phyloP scores from a whole-genome alignment of 805 yeast genomes.

The Metschnikowia sp. region DNA sequence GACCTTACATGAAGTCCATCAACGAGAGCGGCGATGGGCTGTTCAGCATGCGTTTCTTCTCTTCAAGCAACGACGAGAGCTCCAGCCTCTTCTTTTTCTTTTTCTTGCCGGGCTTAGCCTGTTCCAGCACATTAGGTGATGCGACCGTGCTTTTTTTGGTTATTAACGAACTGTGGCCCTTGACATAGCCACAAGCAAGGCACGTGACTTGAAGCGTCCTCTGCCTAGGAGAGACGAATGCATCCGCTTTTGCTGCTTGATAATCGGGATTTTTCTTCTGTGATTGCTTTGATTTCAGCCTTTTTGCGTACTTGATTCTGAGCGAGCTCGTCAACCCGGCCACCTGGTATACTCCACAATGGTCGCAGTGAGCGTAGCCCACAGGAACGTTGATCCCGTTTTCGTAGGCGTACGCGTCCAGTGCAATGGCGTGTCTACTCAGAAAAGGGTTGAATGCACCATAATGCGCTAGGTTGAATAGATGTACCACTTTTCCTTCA shows the following conservation, averaged over 20 bases:
- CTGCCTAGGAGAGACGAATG: not conserved
- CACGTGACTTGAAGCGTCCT: constrained; percentile 18
- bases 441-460: constrained; percentile 25
- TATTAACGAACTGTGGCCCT: constrained; percentile 11
- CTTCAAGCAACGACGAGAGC: constrained; percentile 41
- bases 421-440: constrained; percentile 23
- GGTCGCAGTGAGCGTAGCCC: constrained; percentile 24
- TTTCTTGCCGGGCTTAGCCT: constrained; percentile 25
- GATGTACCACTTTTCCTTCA: constrained; percentile 18
- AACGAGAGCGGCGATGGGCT: constrained; percentile 40
- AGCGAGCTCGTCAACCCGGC: constrained; percentile 33
- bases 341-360: constrained; percentile 30
- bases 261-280: not conserved
- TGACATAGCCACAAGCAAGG: constrained; percentile 18
- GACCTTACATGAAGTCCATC: constrained; percentile 44
- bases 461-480: constrained; percentile 29
- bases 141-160: constrained; percentile 6
- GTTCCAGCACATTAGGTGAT: not conserved
- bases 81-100: constrained; percentile 44
- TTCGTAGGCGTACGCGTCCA: constrained; percentile 20
- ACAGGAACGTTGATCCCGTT: constrained; percentile 30
- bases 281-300: not conserved
- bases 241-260: not conserved
- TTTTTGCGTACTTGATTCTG: constrained; percentile 21
- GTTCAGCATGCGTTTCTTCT: constrained; percentile 31